These are phyloP conservation scores for Condylostoma magnum DNA, from an alignment of 169 alveolate species.

Conservation along the genomic window DNA sequence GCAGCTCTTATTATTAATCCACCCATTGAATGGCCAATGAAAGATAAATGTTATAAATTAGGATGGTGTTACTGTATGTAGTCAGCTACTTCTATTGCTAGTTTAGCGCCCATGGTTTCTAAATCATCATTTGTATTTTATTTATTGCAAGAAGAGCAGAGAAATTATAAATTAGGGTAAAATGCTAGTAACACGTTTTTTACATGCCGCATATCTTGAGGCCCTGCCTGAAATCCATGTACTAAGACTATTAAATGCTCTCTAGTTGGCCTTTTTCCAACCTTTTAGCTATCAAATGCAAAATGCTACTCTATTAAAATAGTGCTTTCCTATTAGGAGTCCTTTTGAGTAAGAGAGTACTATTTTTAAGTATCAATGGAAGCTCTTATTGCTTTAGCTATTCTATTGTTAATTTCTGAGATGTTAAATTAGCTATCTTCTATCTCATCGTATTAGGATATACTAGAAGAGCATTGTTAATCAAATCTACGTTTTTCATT, in stretches of 20 bases:
- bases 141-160: slow-evolving; percentile 63
- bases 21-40: slow-evolving; percentile 87
- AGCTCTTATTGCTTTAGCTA: too few species aligned
- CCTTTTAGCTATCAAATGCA: too few species aligned
- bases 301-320: too few species aligned
- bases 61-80: slow-evolving; percentile 61
- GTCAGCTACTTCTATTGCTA: slow-evolving; percentile 55
- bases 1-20: slow-evolving; percentile 86
- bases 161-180: slow-evolving; percentile 64
- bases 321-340: too few species aligned
- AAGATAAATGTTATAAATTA: slow-evolving; percentile 59
- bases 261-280: too few species aligned
- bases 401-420: too few species aligned
- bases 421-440: too few species aligned
- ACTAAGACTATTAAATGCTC: slow-evolving; percentile 69
- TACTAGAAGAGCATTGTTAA: too few species aligned
- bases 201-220: slow-evolving; percentile 67
- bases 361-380: too few species aligned
- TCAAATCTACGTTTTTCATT: too few species aligned
- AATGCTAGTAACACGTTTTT: slow-evolving; percentile 62
- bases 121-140: slow-evolving; percentile 73
- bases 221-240: slow-evolving; percentile 80
- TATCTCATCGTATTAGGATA: too few species aligned
- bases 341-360: too few species aligned
- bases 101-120: slow-evolving; percentile 67